Evolutionary conservation across 1,139 yeast species (phyloP).

Genomic region (Hansenula lynferdii): DNA sequence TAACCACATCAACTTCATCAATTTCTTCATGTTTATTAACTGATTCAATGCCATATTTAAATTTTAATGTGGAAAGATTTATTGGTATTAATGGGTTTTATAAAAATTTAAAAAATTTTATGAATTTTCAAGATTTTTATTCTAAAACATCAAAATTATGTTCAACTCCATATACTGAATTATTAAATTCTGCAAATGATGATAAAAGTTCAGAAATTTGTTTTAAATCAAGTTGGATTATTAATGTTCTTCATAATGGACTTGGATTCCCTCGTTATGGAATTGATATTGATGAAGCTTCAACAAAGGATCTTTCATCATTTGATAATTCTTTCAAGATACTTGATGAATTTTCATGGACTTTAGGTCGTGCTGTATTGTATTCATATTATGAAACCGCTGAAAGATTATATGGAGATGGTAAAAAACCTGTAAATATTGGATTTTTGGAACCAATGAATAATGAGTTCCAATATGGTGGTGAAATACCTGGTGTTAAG

Average conservation of each 20-base stretch:
- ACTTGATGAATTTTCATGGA: constrained; percentile 77
- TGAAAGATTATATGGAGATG: constrained; percentile 2
- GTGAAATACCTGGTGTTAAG: constrained; percentile 42
- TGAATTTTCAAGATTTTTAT: constrained; percentile 17
- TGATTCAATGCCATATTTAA: constrained; percentile 61
- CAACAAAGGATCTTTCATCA: constrained; percentile 6
- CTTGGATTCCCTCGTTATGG: constrained; percentile 63
- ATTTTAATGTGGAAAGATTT: constrained; percentile 61
- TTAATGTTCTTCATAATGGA: constrained; percentile 68
- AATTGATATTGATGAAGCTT: constrained; percentile 29
- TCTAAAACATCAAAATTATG: constrained; percentile 16
- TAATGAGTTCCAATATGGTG: constrained; percentile 46
- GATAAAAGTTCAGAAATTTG: constrained; percentile 38
- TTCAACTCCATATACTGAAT: constrained; percentile 15
- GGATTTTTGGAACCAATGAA: constrained; percentile 52
- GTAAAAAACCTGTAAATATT: constrained; percentile 18
- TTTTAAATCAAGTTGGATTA: constrained; percentile 69
- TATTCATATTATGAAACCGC: constrained; percentile 41
- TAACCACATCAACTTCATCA: constrained; percentile 21
- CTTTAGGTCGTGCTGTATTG: constrained; percentile 72
- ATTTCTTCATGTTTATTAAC: constrained; percentile 41
- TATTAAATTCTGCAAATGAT: constrained; percentile 33
- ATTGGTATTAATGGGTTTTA: constrained; percentile 82
- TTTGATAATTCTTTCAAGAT: constrained; percentile 49
- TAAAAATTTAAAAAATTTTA: constrained; percentile 16